Evolutionary conservation across 495 filamentous ascomycete genomes (phyloP), one percentile per base, ranked within the genome.

Genomic region (Bathelium albidoporum): DNA sequence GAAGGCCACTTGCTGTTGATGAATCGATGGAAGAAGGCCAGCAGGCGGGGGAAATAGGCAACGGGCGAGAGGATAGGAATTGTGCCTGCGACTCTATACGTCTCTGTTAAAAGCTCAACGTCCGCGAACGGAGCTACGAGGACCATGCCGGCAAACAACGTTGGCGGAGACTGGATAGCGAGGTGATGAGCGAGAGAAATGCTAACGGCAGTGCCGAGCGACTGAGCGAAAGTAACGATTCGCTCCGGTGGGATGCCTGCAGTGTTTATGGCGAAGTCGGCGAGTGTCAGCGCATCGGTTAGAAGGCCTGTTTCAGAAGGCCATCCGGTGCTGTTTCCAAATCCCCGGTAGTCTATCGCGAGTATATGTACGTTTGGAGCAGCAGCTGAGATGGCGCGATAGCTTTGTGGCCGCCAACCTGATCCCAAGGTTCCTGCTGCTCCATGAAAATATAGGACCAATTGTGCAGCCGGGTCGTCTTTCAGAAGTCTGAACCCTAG

Each of bases 381-480:
- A 16, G 82, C 77, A 0, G 81, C 82, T 53, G 81, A 79, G 11
- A 88, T 71, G 32, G 82, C 77, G 53, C 84, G 86, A 71, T 87
- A 89, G 64, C 82, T 82, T 1, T 80, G 77, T 11, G 85, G 80
- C 49, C 86, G 79, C 68, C 81, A 77, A 22, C 80, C 81, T 65
- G 87, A 86, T 16, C 82, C 84, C 11, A 90, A 76, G 58, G 85
- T 86, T 1, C 85, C 87, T 3, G 79, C 83, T 66, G 88, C 86
- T 45, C 77, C 75, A 63, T 74, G 72, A 60, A 74, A 68, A 65
- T 82, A 82, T 32, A 89, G 79, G 32, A 89, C 73, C 10, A 89
- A 74, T 12, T 78, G 76, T 12, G 85, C 76, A 4, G 82, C 74
- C 1, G 85, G 84, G 67, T 89, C 85, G 41, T 83, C 73, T n/a